Evolutionary conservation across 805 yeast species (phyloP).

Genomic region (Alloascoidea africana): DNA sequence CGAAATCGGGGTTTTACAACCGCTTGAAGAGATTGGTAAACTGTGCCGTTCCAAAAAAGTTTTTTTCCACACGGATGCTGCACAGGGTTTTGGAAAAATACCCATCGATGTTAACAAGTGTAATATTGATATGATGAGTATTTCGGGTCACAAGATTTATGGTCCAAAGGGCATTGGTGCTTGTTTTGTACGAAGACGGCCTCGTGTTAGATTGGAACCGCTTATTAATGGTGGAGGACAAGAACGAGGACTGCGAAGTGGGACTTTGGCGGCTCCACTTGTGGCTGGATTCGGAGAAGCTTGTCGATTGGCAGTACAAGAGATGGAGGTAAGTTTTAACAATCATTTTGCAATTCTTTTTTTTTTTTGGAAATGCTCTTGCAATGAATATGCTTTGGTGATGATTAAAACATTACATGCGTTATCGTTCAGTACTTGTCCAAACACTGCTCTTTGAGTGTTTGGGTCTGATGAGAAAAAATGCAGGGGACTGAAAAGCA

Average conservation of each 20-base stretch:
- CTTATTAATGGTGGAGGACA: slow-evolving; percentile 97
- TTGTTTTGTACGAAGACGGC: slow-evolving; percentile 88
- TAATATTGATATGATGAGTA: slow-evolving; percentile 87
- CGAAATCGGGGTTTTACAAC: slow-evolving; percentile 96
- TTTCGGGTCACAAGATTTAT: slow-evolving; percentile 91
- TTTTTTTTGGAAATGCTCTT: no score
- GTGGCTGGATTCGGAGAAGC: slow-evolving; percentile 97
- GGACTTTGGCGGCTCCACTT: slow-evolving; percentile 94
- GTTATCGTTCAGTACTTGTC: no score
- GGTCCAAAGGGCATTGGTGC: slow-evolving; percentile 99
- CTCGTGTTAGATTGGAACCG: slow-evolving; percentile 94
- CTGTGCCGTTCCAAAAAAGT: slow-evolving; percentile 79
- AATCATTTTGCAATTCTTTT: no score
- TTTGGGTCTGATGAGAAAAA: no score
- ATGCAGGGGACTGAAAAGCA: no score
- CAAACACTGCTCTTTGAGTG: no score
- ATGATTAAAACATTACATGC: no score
- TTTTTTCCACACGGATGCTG: slow-evolving; percentile 95
- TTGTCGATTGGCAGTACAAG: slow-evolving; percentile 65
- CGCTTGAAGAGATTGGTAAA: slow-evolving; percentile 82
- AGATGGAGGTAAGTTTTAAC: slow-evolving; percentile 31
- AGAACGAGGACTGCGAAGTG: slow-evolving; percentile 94
- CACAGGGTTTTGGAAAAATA: slow-evolving; percentile 93
- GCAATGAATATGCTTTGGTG: no score
- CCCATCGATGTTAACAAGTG: slow-evolving; percentile 83